Base-by-base conservation (phyloP, 2,329 filamentous ascomycete genomes). In the Colletotrichum coccodes region DNA sequence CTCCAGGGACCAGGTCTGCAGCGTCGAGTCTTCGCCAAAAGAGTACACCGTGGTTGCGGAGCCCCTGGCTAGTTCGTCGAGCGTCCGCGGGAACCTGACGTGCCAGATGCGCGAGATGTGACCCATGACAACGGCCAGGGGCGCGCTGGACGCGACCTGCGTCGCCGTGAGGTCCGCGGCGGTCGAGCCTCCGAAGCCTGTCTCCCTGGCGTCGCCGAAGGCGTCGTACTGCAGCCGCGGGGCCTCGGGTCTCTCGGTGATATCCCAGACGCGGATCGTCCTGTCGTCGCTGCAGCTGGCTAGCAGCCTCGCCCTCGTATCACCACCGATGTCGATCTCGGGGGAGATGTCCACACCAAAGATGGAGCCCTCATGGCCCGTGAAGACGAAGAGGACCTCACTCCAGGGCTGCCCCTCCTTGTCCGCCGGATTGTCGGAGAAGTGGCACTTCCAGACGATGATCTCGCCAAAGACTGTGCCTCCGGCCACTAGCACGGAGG, bases 391-490 rank as follows among this genome's bases (percentile, higher is more conserved):
- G 4, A 89, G 79, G 23, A 88, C 79, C 72, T 87, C 81, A 44
- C 80, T 80, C 66, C 66, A 66, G 12, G 66, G 36, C 46, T 61
- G 52, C 23, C 21, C 26, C 2, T 28, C 57, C n/a, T n/a, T 16
- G 21, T 65, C 66, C 36, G 69, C 60, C 18, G 71, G 30, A 6
- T 50, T 63, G 4, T 52, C 11, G 54, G 58, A 38, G n/a, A 86
- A 73, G 53, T 82, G 80, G 73, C 89, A 94, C 72, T 91, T 93
- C 96, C 96, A 98, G 18, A 97, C 88, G 42, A 98, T 85, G 38
- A 99, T 92, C 78, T 98, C 95, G 3, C 96, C 96, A 79, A 98
- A 98, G 1, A 95, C 94, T 0, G 96, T 98, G 1, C 96, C 96
- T 3, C 93, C 93, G 7, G 94, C 94, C 58, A 98, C 88, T 23